Base-by-base conservation (phyloP, 1,139 yeast genomes). In the Yamadazyma taylorii region DNA sequence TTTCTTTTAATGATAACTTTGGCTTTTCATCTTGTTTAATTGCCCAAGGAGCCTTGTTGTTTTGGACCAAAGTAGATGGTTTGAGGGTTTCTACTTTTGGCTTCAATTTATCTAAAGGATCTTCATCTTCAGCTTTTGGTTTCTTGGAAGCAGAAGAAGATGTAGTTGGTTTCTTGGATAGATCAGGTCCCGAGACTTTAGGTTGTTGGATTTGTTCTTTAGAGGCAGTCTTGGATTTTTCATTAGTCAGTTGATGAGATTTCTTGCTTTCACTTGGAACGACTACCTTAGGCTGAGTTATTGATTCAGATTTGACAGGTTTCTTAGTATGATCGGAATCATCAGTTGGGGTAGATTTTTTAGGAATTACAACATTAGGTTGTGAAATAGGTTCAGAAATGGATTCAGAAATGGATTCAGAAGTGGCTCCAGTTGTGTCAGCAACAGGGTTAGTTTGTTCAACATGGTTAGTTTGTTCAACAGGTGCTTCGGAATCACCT, bases 1-100 rank as follows among this genome's bases (percentile, higher is more conserved):
- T 82, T 55, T 86, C 87, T 41, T 79, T 77, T 47, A 86, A 65
- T 1, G 87, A 71, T 41, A 81, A 61, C n/a, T 71, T 57, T 29
- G 83, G 81, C 37, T 69, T 61, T 14, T 61, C 50, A 11, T 57
- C 46, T 12, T 44, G 48, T 11, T 57, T 39, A 24, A 61, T 48
- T 5, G 84, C 83, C 84, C 84, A 79, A 30, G 85, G 84, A 7
- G 84, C 84, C 41, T 73, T 55, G 36, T 58, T 36, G 21, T 30
- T 39, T 14, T 35, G 32, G 27, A 30, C 33, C 5, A 36, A 23
- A 8, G 37, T 17, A n/a, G 41, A 26, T 2, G 42, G 36, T 29
- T 35, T 34, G 9, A 34, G 43, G 32, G 29, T 48, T 48, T 41
- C 56, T 50, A 26, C 52, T 50, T 32, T 32, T 28, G 42, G 38